These are phyloP conservation scores for Trichoderma asperellum DNA, from an alignment of 2,329 filamentous ascomycete genomes.

Conservation along the genomic window DNA sequence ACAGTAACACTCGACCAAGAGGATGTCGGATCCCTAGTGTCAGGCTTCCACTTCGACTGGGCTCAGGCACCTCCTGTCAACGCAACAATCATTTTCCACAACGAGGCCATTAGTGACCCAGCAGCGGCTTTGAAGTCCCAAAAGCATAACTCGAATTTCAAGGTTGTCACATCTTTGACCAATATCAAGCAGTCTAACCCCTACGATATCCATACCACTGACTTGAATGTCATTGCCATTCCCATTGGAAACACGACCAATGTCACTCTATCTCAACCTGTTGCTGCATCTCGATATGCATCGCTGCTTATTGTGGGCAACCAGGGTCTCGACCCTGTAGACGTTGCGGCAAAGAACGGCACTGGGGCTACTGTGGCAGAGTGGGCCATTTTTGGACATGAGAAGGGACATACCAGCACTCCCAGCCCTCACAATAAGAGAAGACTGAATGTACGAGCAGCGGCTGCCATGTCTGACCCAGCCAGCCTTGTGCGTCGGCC, in stretches of 20 bases:
- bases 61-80: conserved; percentile 33
- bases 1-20: conserved; percentile 28
- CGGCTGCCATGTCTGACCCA: conserved; percentile 14
- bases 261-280: conserved; percentile 26
- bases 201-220: conserved; percentile 15
- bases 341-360: conserved; percentile 28
- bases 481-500: conserved; percentile 4
- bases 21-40: conserved; percentile 29
- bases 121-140: neutral
- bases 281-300: conserved; percentile 30
- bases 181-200: conserved; percentile 30
- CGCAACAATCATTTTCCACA: conserved; percentile 34
- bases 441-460: conserved; percentile 7
- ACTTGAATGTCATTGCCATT: conserved; percentile 29
- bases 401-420: neutral
- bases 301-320: conserved; percentile 33
- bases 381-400: conserved; percentile 31
- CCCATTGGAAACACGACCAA: conserved; percentile 32
- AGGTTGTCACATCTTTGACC: conserved; percentile 17
- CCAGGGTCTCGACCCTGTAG: conserved; percentile 28
- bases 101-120: conserved; percentile 14
- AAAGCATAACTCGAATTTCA: conserved; percentile 18
- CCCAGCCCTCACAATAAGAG: neutral
- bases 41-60: conserved; percentile 33
- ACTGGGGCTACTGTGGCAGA: conserved; percentile 33